These are phyloP conservation scores for Dendrocalamus latiflorus DNA, from an alignment of 202 grass and related monocot species.

Conservation along the genomic window DNA sequence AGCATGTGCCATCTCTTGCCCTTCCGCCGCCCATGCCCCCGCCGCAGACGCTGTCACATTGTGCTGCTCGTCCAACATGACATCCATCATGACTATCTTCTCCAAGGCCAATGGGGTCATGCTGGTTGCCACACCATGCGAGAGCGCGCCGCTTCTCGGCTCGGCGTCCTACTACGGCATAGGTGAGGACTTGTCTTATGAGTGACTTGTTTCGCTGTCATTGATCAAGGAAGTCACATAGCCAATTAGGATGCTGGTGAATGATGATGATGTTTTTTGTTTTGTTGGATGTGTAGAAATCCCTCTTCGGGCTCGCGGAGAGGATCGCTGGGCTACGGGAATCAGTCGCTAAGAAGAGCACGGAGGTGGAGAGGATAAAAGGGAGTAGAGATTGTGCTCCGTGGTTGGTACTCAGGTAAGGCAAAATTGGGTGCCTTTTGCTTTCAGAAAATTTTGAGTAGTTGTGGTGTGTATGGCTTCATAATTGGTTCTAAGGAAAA, in stretches of 20 bases:
- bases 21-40: too few species aligned
- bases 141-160: too few species aligned
- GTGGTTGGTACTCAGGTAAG: conserved; percentile 57
- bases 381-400: conserved; percentile 34
- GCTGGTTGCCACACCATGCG: too few species aligned
- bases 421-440: neutral
- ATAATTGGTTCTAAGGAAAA: neutral
- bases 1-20: too few species aligned
- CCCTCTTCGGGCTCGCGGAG: conserved; percentile 38
- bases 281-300: conserved; percentile 41
- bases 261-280: neutral
- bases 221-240: neutral
- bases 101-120: too few species aligned
- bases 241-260: conserved; percentile 8
- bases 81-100: too few species aligned
- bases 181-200: conserved; percentile 40
- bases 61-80: too few species aligned
- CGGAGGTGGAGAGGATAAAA: conserved; percentile 40
- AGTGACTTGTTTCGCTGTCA: neutral
- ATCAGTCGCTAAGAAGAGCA: conserved; percentile 42
- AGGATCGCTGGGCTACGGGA: conserved; percentile 21
- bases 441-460: conserved; percentile 5
- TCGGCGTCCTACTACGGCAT: neutral
- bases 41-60: too few species aligned
- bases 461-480: neutral